These are phyloP conservation scores for Oxyria digyna DNA, from an alignment of 148 eudicot genomes.

Conservation along the genomic window DNA sequence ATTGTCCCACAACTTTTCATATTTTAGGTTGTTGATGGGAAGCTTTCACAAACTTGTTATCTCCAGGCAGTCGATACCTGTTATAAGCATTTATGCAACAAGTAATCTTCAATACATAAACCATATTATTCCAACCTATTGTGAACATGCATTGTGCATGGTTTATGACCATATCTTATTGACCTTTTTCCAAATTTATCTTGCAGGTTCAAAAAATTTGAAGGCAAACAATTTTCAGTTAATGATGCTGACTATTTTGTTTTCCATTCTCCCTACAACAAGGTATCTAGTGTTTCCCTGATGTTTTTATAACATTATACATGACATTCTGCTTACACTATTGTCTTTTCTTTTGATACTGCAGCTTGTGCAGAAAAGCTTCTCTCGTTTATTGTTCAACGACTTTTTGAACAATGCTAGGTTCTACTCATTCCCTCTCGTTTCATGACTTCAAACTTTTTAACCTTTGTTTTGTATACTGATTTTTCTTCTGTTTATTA, in stretches of 20 bases:
- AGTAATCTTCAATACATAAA: conserved; percentile 34
- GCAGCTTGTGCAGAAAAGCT: conserved; percentile 99
- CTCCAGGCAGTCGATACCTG: conserved; percentile 97
- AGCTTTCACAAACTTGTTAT: conserved; percentile 97
- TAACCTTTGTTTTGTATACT: neutral
- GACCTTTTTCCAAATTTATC: conserved; percentile 9
- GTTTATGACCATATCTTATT: neutral
- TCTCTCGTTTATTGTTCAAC: conserved; percentile 65
- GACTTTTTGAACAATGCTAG: conserved; percentile 81
- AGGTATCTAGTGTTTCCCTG: conserved; percentile 31
- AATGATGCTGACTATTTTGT: conserved; percentile 70
- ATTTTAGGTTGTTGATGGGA: conserved; percentile 88
- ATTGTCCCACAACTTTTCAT: neutral
- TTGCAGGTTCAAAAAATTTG: conserved; percentile 68
- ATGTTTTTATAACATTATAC: conserved; percentile 2
- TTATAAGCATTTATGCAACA: conserved; percentile 58
- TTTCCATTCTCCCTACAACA: conserved; percentile 98
- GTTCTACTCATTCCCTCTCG: conserved; percentile 21
- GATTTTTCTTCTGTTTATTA: conserved; percentile 10
- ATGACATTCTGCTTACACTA: neutral
- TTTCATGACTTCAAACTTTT: neutral
- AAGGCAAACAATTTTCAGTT: conserved; percentile 71
- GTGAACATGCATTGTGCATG: neutral
- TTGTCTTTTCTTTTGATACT: conserved; percentile 12
- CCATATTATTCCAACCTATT: neutral